Evolutionary conservation across 2,329 filamentous ascomycete genomes (phyloP).

Genomic region (Epichloe gansuensis): DNA sequence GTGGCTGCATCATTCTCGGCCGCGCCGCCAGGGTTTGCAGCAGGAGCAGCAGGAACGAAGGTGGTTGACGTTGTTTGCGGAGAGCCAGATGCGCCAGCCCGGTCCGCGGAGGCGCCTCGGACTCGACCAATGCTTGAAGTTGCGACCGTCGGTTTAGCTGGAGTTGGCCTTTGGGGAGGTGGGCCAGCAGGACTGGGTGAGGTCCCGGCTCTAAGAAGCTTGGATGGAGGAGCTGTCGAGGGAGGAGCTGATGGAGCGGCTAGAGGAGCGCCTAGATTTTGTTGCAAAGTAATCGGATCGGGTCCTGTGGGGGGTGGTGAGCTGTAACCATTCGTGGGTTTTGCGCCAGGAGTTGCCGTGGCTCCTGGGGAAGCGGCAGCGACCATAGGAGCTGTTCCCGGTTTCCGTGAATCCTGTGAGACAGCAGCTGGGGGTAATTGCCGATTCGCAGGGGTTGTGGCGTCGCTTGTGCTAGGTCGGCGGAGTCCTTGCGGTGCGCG

Average conservation of each 20-base stretch:
- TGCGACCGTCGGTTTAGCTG: constrained; percentile 31
- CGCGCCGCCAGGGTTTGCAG: constrained; percentile 13
- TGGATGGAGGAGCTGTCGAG: constrained; percentile 20
- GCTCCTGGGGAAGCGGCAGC: neutral
- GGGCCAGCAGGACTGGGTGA: constrained; percentile 31
- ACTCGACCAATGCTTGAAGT: constrained; percentile 28
- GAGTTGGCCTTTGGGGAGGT: constrained; percentile 41
- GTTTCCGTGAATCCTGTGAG: constrained; percentile 2
- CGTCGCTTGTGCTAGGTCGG: constrained; percentile 30
- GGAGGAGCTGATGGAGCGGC: constrained; percentile 5
- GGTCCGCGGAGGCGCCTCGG: constrained; percentile 38
- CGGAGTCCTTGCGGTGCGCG: constrained; percentile 25
- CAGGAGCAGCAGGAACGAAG: constrained; percentile 14
- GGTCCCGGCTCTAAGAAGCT: constrained; percentile 20
- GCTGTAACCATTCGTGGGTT: constrained; percentile 28
- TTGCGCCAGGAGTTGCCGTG: constrained; percentile 18
- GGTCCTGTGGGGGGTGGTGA: constrained; percentile 26
- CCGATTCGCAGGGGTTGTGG: constrained; percentile 16
- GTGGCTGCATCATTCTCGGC: constrained; percentile 37
- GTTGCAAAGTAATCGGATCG: constrained; percentile 23
- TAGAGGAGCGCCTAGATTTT: constrained; percentile 15
- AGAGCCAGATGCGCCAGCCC: constrained; percentile 24
- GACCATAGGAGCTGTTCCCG: neutral
- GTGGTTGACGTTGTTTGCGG: constrained; percentile 15
- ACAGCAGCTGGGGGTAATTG: constrained; percentile 21